Conservation (phyloP, 345 rosid species). For the Hibiscus mutabilis region DNA sequence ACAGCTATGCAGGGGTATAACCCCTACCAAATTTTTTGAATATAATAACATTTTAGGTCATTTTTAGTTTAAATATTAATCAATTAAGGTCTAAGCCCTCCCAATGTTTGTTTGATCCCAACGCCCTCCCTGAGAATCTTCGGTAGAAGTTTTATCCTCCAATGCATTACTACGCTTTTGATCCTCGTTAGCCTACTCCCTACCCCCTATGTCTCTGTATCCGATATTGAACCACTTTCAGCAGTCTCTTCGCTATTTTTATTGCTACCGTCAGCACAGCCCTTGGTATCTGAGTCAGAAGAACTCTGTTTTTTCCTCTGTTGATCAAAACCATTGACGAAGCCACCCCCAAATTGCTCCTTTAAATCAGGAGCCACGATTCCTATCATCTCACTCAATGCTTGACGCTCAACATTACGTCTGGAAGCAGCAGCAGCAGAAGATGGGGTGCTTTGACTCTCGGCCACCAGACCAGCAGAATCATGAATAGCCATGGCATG, state of each 20-base stretch:
- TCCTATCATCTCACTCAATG: constrained; percentile 53
- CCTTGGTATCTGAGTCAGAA: constrained; percentile 53
- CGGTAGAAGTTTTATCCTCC: constrained; percentile 54
- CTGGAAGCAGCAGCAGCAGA: constrained; percentile 22
- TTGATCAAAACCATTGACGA: constrained; percentile 21
- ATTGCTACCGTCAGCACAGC: constrained; percentile 34
- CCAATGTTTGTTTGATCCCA: not conserved
- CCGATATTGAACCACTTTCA: constrained; percentile 24
- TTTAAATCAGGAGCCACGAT: constrained; percentile 60
- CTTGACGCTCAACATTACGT: constrained; percentile 20
- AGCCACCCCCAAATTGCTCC: constrained; percentile 33
- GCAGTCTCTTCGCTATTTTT: constrained; percentile 13
- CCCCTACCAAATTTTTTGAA: too few relatives aligned
- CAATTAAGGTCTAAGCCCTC: too few relatives aligned
- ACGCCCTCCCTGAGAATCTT: constrained; percentile 13
- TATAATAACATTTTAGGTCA: too few relatives aligned
- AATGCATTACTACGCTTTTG: constrained; percentile 27
- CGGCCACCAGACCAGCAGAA: constrained; percentile 36
- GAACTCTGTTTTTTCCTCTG: constrained; percentile 28
- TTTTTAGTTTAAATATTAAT: too few relatives aligned
- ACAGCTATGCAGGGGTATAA: too few relatives aligned
- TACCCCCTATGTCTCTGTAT: constrained; percentile 35
- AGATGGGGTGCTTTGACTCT: constrained; percentile 58
- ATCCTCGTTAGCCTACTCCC: constrained; percentile 26
- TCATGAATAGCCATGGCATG: constrained; percentile 28